Base-by-base conservation (phyloP, 2,329 filamentous ascomycete species). In the Colletotrichum euphorbiae region DNA sequence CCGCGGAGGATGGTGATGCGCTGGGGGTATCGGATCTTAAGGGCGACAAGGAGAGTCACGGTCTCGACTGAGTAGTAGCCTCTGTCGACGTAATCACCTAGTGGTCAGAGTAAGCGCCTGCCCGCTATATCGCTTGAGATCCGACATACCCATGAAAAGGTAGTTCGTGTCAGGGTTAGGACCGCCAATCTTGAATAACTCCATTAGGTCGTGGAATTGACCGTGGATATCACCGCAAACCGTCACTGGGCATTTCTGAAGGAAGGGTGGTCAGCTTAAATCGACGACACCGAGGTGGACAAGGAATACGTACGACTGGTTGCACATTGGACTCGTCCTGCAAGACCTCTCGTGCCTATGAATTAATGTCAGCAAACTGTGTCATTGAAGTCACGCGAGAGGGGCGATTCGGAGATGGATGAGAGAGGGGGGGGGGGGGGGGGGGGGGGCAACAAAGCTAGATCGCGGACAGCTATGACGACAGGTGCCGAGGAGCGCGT, bases 1-100 rank as follows among this genome's bases (percentile, higher is more conserved):
- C 96, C 96, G 78, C 96, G 94, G 74, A 99, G 92, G 79, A 99
- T 97, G 75, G 96, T 98, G 83, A 99, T 98, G 82, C 96, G 93
- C 81, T 95, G 91, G 70, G 96, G 96, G 82, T 98, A 98, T 85
- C 96, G 91, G 79, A 98, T 97, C 87, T 98, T 99, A 79, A 98
- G 90, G 72, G 93, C 94, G 75, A 98, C 94, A 75, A 99, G 91
- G 67, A 99, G 90, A 17, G 95, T 97, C 73, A 99, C 94, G 6
- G 96, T 98, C 86, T 99, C 96, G 73, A 99, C 94, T 31, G 94
- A 98, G 85, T 98, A 99, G 85, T 98, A 99, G 72, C 96, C 96
- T 85, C 96, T 91, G 81, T 99, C 96, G 77, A 99, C 96, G 78
- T 98, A 99, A 82, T 99, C 96, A 79, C 96, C 93, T 97, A 67